A percentile compares a stretch with the other conserved stretches of the same genome.
Conservation (phyloP, 352 stramenopile species). For the Pythium angustatum region DNA sequence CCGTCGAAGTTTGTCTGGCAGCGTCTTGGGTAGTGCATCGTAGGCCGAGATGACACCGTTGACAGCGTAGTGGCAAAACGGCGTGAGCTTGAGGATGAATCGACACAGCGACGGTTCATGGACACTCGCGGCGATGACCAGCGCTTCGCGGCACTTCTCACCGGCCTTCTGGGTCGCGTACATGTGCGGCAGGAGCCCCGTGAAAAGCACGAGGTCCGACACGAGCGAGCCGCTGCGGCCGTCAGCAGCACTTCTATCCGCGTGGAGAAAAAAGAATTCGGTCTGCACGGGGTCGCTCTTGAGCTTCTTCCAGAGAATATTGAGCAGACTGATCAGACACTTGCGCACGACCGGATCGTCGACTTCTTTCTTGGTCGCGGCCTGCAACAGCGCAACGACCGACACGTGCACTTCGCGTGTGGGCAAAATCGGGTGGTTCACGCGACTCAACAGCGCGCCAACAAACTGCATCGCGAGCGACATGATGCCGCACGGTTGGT, state of each 20-base stretch:
- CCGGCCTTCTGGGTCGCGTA: conserved; percentile 77
- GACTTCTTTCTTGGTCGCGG: conserved; percentile 75
- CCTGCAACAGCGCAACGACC: conserved; percentile 79
- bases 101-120: conserved; percentile 76
- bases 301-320: conserved; percentile 87
- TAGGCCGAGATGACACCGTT: conserved; percentile 84
- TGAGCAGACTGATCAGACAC: conserved; percentile 79
- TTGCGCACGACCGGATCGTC: conserved; percentile 84
- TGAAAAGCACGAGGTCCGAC: conserved; percentile 83
- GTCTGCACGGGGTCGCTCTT: conserved; percentile 81
- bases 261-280: conserved; percentile 86
- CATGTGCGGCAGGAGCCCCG: conserved; percentile 82
- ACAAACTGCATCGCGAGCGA: conserved; percentile 84
- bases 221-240: conserved; percentile 36
- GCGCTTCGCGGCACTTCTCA: conserved; percentile 80
- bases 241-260: conserved; percentile 36
- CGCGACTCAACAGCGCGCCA: conserved; percentile 70
- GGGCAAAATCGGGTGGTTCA: conserved; percentile 83
- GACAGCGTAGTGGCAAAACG: conserved; percentile 87
- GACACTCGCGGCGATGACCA: conserved; percentile 77
- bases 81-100: conserved; percentile 85
- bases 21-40: conserved; percentile 71
- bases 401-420: conserved; percentile 81
- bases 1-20: conserved; percentile 36
- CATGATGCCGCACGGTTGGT: conserved; percentile 84